Evolutionary conservation across 345 rosid species (phyloP), one percentile per base, ranked within the genome.

Genomic region (Populus ilicifolia): DNA sequence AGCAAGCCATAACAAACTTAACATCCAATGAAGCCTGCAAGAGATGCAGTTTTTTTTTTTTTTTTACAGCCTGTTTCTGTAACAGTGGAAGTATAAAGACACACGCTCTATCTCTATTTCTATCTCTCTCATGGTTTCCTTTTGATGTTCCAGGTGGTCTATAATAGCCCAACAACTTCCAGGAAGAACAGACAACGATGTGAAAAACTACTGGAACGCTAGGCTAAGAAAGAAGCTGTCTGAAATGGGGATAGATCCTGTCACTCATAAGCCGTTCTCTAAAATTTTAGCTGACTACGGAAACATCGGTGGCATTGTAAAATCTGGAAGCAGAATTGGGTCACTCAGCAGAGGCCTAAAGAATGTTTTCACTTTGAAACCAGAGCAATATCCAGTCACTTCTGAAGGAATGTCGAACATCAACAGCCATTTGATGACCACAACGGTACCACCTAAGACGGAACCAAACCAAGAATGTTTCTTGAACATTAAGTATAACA

Each of bases 231-330:
- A 93, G 87, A 96, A 90, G 88, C 94, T 96, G 38, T 73, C 86
- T n/a, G 93, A 90, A 62, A 92, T 90, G 94, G 99, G 99, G 30
- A 96, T 96, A 54, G 99, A 96, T 81, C 99, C 92, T 39, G 91
- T 92, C 71, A 93, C 98, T 43, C 99, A 96, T 67, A 90, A 89
- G 63, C 97, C 99, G 1, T 92, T 93, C 80, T 93, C 99, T 75
- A 96, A 92, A 77, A 87, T 96, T 70, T 88, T 93, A 41, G 91
- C 93, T 44, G 97, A 96, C 70, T 96, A 89, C 76, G 99, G 94
- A 52, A 91, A 81, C 89, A 93, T 93, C 46, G 89, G 92, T 3
- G 87, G 93, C 70, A 79, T 86, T 81, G 73, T 86, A 6, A 88
- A 81, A 77, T 77, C 89, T 18, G 77, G 82, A 69, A 79, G 81